A percentile compares a stretch with the other conserved stretches of the same genome.
Evolutionary conservation across 2,329 filamentous ascomycete species (phyloP).

Genomic region (Celoporthe dispersa): DNA sequence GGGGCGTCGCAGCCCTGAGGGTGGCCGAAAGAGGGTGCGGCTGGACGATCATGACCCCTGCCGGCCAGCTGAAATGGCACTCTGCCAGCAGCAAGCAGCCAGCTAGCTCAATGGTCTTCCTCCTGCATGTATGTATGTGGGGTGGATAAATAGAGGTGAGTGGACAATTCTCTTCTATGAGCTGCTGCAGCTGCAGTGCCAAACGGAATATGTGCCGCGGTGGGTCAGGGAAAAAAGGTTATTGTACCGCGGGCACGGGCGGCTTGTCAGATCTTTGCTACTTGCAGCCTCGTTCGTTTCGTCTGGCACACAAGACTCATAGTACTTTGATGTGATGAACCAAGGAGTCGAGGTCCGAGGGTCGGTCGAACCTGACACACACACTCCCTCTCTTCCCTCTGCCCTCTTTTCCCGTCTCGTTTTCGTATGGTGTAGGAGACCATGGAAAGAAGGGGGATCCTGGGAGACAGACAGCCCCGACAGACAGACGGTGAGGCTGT

Average conservation of each 20-base stretch:
- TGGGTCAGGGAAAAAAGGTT: background rate
- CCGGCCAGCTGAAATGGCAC: constrained; percentile 3
- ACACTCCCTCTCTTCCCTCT: background rate
- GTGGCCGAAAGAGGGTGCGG: constrained; percentile 14
- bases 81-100: background rate
- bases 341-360: constrained; percentile 1
- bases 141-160: background rate
- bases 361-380: background rate
- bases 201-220: constrained; percentile 9
- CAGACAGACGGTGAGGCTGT: background rate
- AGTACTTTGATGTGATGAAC: background rate
- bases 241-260: background rate
- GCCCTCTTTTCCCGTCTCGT: background rate
- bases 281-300: background rate
- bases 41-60: constrained; percentile 5
- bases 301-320: too few relatives aligned
- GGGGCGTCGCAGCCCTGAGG: constrained; percentile 3
- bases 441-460: background rate
- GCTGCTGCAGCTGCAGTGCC: background rate
- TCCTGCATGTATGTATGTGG: background rate
- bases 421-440: background rate
- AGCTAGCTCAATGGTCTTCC: background rate
- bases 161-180: background rate
- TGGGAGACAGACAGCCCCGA: too few relatives aligned
- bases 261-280: constrained; percentile 7